Evolutionary conservation across 1,284 basidiomycete species (phyloP), one percentile per base, ranked within the genome.

Genomic region (Ceratobasidium sp.): DNA sequence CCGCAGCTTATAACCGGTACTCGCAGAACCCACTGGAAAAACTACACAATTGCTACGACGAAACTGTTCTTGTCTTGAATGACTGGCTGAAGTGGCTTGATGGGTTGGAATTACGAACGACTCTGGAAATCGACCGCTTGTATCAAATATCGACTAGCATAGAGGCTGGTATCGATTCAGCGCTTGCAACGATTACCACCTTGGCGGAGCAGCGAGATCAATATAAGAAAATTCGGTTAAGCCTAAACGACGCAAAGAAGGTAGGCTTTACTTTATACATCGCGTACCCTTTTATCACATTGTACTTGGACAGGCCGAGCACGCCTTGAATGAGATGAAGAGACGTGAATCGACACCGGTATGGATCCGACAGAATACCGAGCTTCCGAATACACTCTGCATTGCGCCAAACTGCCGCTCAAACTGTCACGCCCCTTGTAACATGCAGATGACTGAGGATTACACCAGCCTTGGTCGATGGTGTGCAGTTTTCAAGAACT

Each of bases 21-120:
- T 48, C 45, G 6, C 45, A 16, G 60, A 43, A 21, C 21, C 16
- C 12, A 21, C 14, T 16, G 3, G 34, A 12, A 4, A 21, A 52
- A 18, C 64, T 67, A 1, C 26, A 67, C 30, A 18, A 12, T 8
- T 3, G 23, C 9, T 69, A 69, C 26, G 16, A 57, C 1, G 52
- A 70, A 12, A 39, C 55, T 1, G 53, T 70, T 10, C 1, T 28
- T 1, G 48, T 43, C n/a, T 55, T 70, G 36, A 58, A 70, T 55
- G 41, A 34, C 1, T 70, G 65, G 65, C 53, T 70, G 8, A 3
- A 1, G 0, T 70, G 65, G 65, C 41, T 70, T 4, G 53, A 70
- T 12, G 12, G 30, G 12, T 41, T 50, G n/a, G 14, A 58, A 23
- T 41, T 48, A 6, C 52, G 43, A 23, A 23, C 65, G 18, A 70